Evolutionary conservation across 345 rosid species (phyloP).

Genomic region (Salix brachista): DNA sequence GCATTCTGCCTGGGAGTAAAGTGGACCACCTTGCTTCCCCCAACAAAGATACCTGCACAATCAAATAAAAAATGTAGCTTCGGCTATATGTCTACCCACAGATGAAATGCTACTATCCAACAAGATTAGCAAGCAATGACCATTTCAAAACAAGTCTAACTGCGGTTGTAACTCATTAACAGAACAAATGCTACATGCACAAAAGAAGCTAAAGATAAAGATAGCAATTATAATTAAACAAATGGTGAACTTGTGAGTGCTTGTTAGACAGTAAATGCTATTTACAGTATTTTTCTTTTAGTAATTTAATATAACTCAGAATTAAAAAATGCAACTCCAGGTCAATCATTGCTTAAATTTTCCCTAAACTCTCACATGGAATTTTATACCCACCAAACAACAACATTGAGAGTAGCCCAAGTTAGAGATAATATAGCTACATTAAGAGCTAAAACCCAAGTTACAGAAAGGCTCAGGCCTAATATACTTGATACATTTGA

Average conservation of each 20-base stretch:
- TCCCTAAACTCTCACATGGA: neutral
- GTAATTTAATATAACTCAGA: neutral
- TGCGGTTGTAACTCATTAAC: neutral
- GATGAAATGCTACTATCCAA: neutral
- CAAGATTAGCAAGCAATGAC: neutral
- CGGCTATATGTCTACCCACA: neutral
- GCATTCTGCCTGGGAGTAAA: conserved; percentile 65
- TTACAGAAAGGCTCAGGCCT: neutral
- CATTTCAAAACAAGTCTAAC: neutral
- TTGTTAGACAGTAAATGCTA: neutral
- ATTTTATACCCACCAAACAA: neutral
- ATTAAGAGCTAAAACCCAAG: neutral
- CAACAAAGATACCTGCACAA: conserved; percentile 75
- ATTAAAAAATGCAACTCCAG: neutral
- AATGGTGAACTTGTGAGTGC: neutral
- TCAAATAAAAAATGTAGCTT: neutral
- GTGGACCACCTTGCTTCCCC: conserved; percentile 98
- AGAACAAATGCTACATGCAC: neutral
- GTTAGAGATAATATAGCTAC: neutral
- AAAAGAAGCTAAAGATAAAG: neutral
- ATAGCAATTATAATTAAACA: neutral
- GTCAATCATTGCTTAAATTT: neutral
- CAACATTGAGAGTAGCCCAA: neutral
- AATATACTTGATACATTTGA: neutral
- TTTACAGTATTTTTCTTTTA: neutral